Evolutionary conservation across 2,329 filamentous ascomycete species (phyloP), one percentile per base, ranked within the genome.

Genomic region (Hypoxylon sp.): DNA sequence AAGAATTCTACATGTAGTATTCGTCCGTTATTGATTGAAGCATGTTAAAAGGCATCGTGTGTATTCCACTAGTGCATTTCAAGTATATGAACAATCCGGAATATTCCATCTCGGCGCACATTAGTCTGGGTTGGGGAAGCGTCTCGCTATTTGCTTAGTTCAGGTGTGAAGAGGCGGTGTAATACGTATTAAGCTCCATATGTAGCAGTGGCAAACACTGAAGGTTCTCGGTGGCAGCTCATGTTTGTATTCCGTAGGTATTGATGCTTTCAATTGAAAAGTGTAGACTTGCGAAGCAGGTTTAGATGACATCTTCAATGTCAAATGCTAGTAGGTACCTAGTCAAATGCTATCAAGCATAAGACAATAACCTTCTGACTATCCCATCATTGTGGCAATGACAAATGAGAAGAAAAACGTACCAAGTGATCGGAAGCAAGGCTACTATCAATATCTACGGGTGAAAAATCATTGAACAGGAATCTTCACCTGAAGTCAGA

Each of bases 41-140:
- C 19, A 11, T n/a, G 27, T 19, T 19, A n/a, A n/a, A n/a, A n/a
- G 51, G 34, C 14, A n/a, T 16, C 6, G 23, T 23, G 6, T 21
- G 6, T 29, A 29, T 48, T 37, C 32, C 9, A n/a, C n/a, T n/a
- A 30, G 23, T 21, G 27, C 4, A 21, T 47, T 46, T 16, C 2
- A 11, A 46, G 30, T 14, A 29, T 16, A 46, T 43, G 39, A 34
- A 25, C 19, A 23, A 23, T 34, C 8, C 41, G 30, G 43, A 46
- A 37, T 6, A 47, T 56, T 37, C 53, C 30, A 56, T 37, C 30
- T 56, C 41, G 53, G 41, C 34, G 41, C 45, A 29, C 16, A 34
- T 56, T 56, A 46, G 41, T 30, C 60, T 62, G 60, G 52, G 52
- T 57, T 56, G 57, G 52, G 50, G 51, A 61, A 37, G 12, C 41